These are phyloP conservation scores for Podila clonocystis DNA, from an alignment of 192 early-diverging fungal genomes.

Conservation along the genomic window DNA sequence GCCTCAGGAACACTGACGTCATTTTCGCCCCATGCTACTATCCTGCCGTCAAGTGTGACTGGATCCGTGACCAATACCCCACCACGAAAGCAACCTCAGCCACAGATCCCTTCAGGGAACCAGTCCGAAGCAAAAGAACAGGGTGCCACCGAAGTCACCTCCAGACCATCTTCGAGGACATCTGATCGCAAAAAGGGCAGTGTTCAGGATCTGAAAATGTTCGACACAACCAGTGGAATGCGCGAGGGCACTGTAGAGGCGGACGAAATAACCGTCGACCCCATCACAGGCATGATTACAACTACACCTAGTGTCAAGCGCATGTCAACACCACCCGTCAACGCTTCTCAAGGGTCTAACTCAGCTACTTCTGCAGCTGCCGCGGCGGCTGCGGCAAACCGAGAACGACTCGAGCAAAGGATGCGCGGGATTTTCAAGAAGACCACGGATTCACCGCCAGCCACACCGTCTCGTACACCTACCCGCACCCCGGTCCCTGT, in stretches of 20 bases:
- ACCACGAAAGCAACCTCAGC: neutral
- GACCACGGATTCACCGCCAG: slow-evolving; percentile 21
- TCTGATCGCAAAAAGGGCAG: neutral
- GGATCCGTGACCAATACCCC: slow-evolving; percentile 4
- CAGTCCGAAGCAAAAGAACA: neutral
- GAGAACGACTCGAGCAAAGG: slow-evolving; percentile 58
- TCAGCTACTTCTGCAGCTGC: slow-evolving; percentile 5
- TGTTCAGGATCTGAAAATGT: neutral
- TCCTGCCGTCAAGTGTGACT: slow-evolving; percentile 18
- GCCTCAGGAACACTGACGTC: slow-evolving; percentile 23
- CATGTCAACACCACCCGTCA: slow-evolving; percentile 31
- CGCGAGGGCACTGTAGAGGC: neutral
- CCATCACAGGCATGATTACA: slow-evolving; percentile 60
- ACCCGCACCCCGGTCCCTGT: slow-evolving; percentile 1
- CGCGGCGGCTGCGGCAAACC: slow-evolving; percentile 37
- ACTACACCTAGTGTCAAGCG: slow-evolving; percentile 43
- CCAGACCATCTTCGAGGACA: neutral
- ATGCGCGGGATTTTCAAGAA: slow-evolving; percentile 48
- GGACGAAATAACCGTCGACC: slow-evolving; percentile 50
- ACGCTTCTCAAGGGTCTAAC: neutral
- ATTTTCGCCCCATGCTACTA: slow-evolving; percentile 25
- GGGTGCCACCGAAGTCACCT: neutral
- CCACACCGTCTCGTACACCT: slow-evolving; percentile 17
- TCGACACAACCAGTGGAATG: neutral
- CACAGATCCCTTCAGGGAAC: neutral